Percentiles rank a stretch among this genome's conserved stretches.
phyloP scores from a whole-genome alignment of 1,284 basidiomycete genomes.

The Sanguinoderma infundibulare region DNA sequence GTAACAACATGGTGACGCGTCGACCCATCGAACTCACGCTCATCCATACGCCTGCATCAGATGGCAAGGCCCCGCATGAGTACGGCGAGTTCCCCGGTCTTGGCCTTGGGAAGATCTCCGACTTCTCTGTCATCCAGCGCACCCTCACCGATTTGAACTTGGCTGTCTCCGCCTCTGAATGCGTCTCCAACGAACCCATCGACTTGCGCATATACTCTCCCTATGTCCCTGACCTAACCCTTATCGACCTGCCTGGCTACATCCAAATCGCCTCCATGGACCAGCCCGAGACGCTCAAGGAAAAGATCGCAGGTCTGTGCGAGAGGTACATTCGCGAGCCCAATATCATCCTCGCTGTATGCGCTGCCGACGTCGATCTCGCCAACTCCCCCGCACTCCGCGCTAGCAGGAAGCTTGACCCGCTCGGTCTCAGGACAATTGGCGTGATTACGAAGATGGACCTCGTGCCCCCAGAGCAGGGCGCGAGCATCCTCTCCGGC shows the following conservation, averaged over 20 bases:
- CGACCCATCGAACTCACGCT: slow-evolving; percentile 98
- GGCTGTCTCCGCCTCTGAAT: slow-evolving; percentile 86
- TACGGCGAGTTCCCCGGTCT: slow-evolving; percentile 95
- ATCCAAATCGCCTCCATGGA: slow-evolving; percentile 95
- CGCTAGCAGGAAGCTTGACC: slow-evolving; percentile 93
- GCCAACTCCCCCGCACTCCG: slow-evolving; percentile 97
- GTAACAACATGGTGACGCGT: slow-evolving; percentile 99
- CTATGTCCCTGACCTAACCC: slow-evolving; percentile 93
- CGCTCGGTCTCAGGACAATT: slow-evolving; percentile 92
- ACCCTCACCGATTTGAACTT: slow-evolving; percentile 96
- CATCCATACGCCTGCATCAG: slow-evolving; percentile 78
- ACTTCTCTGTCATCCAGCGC: slow-evolving; percentile 90
- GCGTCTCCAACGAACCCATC: slow-evolving; percentile 94
- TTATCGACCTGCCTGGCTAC: slow-evolving; percentile 98
- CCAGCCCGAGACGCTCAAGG: slow-evolving; percentile 93
- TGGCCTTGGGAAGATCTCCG: slow-evolving; percentile 86
- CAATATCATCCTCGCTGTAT: slow-evolving; percentile 97
- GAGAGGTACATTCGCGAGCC: slow-evolving; percentile 98
- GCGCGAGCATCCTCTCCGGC: slow-evolving; percentile 82
- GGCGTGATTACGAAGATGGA: slow-evolving; percentile 99
- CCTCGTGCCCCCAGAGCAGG: slow-evolving; percentile 85
- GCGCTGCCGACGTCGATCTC: slow-evolving; percentile 97
- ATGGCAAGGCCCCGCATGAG: slow-evolving; percentile 69
- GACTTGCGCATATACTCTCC: slow-evolving; percentile 97
- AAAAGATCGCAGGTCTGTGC: slow-evolving; percentile 89